phyloP scores from a whole-genome alignment of 2,329 filamentous ascomycete species.

The Lachnum nothofagi region DNA sequence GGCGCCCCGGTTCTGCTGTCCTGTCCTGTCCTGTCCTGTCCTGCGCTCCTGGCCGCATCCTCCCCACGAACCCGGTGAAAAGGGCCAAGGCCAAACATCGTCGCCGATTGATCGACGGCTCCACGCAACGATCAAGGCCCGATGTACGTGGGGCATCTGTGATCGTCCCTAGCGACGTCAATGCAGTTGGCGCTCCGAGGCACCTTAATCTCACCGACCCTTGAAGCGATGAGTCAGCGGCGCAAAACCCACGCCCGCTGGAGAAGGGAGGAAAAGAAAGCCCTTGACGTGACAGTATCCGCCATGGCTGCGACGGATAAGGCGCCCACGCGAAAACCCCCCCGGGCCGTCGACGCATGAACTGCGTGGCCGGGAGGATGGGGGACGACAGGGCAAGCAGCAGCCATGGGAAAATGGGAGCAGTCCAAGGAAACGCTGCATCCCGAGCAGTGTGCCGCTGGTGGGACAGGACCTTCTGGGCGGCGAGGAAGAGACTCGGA shows the following conservation, averaged over 20 bases:
- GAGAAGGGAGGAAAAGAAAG: background rate
- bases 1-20: no score
- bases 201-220: conserved; percentile 15
- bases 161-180: conserved; percentile 9
- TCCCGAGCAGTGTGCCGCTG: background rate
- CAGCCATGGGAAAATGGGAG: conserved; percentile 1
- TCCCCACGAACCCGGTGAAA: conserved; percentile 1
- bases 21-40: background rate
- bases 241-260: conserved; percentile 1
- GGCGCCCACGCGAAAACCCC: conserved; percentile 8
- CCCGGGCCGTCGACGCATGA: conserved; percentile 2
- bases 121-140: conserved; percentile 8
- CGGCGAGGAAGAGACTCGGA: conserved; percentile 2
- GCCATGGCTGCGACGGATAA: conserved; percentile 15
- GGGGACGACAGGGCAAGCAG: conserved; percentile 1
- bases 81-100: background rate
- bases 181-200: conserved; percentile 9
- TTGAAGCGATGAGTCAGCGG: conserved; percentile 18
- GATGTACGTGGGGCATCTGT: conserved; percentile 4
- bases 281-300: conserved; percentile 15
- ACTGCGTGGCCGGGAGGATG: background rate
- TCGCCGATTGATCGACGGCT: conserved; percentile 12
- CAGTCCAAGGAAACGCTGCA: conserved; percentile 1
- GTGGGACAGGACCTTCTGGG: conserved; percentile 5
- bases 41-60: background rate